Conservation (phyloP, 1,139 yeast species). For the Taphrina deformans region DNA sequence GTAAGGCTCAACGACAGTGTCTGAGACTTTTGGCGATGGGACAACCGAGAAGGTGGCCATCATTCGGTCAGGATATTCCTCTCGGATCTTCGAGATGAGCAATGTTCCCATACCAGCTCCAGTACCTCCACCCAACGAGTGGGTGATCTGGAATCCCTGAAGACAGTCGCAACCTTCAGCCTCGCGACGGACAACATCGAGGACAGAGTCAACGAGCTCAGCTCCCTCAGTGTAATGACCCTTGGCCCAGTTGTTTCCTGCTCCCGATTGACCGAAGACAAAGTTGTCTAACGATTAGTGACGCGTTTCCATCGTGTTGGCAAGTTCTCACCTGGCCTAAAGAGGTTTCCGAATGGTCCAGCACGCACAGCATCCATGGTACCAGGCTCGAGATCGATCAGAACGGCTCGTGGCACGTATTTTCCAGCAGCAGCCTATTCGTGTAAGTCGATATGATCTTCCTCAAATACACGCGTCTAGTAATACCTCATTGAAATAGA, state of each 20-base stretch:
- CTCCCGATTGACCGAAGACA: conserved; percentile 51
- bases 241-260: conserved; percentile 56
- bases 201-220: conserved; percentile 51
- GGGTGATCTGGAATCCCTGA: conserved; percentile 54
- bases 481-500: conserved; percentile 42
- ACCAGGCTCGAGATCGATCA: conserved; percentile 53
- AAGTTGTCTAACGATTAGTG: conserved; percentile 42
- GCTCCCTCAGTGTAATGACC: conserved; percentile 54
- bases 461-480: background rate
- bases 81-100: conserved; percentile 48
- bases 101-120: conserved; percentile 53
- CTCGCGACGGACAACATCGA: conserved; percentile 52
- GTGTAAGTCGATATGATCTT: background rate
- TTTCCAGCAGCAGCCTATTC: conserved; percentile 47
- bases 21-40: conserved; percentile 52
- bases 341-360: conserved; percentile 50
- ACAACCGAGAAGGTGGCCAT: conserved; percentile 52
- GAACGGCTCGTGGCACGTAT: conserved; percentile 53
- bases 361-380: conserved; percentile 51
- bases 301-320: background rate
- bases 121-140: conserved; percentile 54
- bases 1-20: conserved; percentile 53
- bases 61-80: conserved; percentile 53
- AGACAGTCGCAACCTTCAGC: conserved; percentile 51
- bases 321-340: conserved; percentile 48